Percentiles rank a stretch among this genome's conserved stretches.
These are phyloP conservation scores for Cercospora sesami DNA, from an alignment of 2,329 filamentous ascomycete species.

Conservation along the genomic window DNA sequence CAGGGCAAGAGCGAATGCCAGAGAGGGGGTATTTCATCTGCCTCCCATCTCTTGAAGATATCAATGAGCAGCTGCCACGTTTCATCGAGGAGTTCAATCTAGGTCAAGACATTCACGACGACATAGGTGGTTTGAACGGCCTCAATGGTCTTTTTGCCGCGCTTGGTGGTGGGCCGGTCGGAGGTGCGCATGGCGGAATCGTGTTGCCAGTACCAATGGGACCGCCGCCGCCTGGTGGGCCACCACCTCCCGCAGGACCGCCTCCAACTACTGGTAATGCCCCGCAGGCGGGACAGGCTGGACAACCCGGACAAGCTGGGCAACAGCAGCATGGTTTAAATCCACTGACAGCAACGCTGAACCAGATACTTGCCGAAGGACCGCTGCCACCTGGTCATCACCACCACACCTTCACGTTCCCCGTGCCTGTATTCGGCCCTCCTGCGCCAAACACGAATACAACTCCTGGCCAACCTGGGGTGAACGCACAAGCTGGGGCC, in stretches of 20 bases:
- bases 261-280: background rate
- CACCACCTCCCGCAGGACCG: background rate
- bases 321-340: background rate
- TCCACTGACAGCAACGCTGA: constrained; percentile 1
- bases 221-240: background rate
- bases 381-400: background rate
- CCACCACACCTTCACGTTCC: background rate
- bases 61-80: constrained; percentile 13
- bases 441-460: background rate
- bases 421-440: background rate
- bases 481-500: background rate
- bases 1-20: constrained; percentile 8
- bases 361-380: background rate
- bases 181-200: constrained; percentile 4
- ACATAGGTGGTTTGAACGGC: background rate
- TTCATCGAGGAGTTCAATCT: constrained; percentile 23
- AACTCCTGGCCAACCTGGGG: background rate
- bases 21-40: constrained; percentile 22
- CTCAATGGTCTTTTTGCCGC: constrained; percentile 2
- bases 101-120: constrained; percentile 10
- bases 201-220: constrained; percentile 1
- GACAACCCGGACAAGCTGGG: background rate
- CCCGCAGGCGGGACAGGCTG: background rate
- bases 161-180: constrained; percentile 2
- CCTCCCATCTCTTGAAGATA: constrained; percentile 15